Conservation (phyloP, 805 yeast species). For the Candida sonorensis region DNA sequence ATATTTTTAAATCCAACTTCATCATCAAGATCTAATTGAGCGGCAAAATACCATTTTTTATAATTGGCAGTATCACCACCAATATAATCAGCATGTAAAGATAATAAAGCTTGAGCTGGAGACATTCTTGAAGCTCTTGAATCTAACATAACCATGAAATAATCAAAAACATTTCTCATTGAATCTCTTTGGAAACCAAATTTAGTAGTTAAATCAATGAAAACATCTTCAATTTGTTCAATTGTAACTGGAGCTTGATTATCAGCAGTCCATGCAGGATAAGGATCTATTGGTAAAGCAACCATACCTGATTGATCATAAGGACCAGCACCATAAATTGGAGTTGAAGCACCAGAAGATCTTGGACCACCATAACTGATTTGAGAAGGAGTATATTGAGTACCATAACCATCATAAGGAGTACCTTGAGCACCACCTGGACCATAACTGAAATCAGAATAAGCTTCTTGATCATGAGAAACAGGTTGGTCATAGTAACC, state of each 20-base stretch:
- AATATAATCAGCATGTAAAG: slow-evolving; percentile 80
- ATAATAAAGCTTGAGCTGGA: slow-evolving; percentile 77
- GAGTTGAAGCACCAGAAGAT: slow-evolving; percentile 92
- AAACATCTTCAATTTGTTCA: slow-evolving; percentile 82
- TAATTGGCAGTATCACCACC: slow-evolving; percentile 85
- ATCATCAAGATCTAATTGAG: slow-evolving; percentile 81
- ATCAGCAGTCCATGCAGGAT: slow-evolving; percentile 99
- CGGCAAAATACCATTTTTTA: slow-evolving; percentile 85
- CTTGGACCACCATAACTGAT: slow-evolving; percentile 82
- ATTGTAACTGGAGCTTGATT: slow-evolving; percentile 80
- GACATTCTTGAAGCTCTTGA: slow-evolving; percentile 85
- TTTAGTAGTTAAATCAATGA: slow-evolving; percentile 74
- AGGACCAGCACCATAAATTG: slow-evolving; percentile 45
- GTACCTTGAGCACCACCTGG: slow-evolving; percentile 58
- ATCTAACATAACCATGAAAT: slow-evolving; percentile 77
- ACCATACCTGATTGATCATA: slow-evolving; percentile 39
- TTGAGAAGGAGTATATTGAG: slow-evolving; percentile 66
- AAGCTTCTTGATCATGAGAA: slow-evolving; percentile 47
- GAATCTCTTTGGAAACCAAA: slow-evolving; percentile 91
- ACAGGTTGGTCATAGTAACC: slow-evolving; percentile 51
- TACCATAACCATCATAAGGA: slow-evolving; percentile 57
- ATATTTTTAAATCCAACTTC: slow-evolving; percentile 78
- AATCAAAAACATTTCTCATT: slow-evolving; percentile 87
- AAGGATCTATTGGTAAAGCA: slow-evolving; percentile 84
- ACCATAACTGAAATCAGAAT: slow-evolving; percentile 55